Conservation (phyloP, 2,329 filamentous ascomycete genomes). For the Raffaelea albimanens region DNA sequence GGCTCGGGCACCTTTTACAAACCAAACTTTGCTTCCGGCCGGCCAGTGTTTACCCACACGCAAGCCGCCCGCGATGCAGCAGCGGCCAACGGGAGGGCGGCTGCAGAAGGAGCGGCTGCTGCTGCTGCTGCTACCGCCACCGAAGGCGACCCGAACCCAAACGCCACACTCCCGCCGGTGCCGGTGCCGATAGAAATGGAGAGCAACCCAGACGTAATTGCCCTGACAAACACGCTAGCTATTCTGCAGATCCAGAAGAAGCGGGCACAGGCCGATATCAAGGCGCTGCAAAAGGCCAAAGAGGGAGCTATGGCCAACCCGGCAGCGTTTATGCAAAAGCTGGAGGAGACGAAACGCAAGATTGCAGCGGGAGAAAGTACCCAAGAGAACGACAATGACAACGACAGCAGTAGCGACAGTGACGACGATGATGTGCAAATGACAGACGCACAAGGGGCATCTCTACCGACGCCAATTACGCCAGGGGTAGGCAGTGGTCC, state of each 20-base stretch:
- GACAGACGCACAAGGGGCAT: not conserved
- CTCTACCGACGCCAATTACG: conserved; percentile 1
- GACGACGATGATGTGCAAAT: conserved; percentile 4
- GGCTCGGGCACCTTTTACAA: conserved; percentile 13
- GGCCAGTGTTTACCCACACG: conserved; percentile 10
- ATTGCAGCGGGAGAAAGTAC: conserved; percentile 9
- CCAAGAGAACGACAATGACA: conserved; percentile 16
- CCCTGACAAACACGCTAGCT: conserved; percentile 74
- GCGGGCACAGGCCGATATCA: conserved; percentile 68
- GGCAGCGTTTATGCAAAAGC: conserved; percentile 58
- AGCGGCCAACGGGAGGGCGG: not conserved
- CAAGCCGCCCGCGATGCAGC: conserved; percentile 8
- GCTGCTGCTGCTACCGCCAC: not conserved
- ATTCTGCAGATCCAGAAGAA: conserved; percentile 79
- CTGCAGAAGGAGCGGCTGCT: not conserved
- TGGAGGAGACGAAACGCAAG: conserved; percentile 31
- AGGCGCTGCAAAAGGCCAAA: conserved; percentile 59
- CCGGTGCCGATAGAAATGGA: conserved; percentile 48
- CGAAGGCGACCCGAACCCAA: not conserved
- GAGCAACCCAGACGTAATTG: conserved; percentile 75
- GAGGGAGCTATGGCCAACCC: conserved; percentile 62
- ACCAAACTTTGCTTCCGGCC: conserved; percentile 11
- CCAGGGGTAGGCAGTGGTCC: no score
- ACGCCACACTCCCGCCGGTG: conserved; percentile 28
- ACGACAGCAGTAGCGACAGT: conserved; percentile 13